These are phyloP conservation scores for Plasmodium berghei DNA, from an alignment of 169 alveolate species.

Conservation along the genomic window DNA sequence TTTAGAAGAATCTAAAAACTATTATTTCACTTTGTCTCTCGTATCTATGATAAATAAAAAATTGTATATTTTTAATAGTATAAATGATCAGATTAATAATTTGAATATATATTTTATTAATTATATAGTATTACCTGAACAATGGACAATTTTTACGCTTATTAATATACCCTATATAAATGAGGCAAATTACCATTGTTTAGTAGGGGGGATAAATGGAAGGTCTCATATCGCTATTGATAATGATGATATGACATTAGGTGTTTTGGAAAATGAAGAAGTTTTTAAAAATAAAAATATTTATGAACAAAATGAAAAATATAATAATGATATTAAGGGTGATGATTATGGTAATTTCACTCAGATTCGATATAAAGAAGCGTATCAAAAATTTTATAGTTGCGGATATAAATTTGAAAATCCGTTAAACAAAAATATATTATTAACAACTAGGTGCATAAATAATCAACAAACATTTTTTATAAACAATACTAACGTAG, in stretches of 20 bases:
- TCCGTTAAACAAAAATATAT: constrained; percentile 18
- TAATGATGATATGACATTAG: constrained; percentile 32
- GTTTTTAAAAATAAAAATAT: neutral
- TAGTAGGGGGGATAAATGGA: constrained; percentile 66
- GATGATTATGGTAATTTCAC: neutral
- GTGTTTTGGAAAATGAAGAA: constrained; percentile 30
- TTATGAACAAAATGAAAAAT: neutral
- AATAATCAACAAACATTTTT: constrained; percentile 56
- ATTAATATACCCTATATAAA: constrained; percentile 32
- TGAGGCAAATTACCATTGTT: constrained; percentile 39
- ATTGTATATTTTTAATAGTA: constrained; percentile 40
- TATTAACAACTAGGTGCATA: constrained; percentile 55
- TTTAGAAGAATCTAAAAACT: constrained; percentile 12
- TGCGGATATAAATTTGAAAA: constrained; percentile 36
- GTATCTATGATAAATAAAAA: constrained; percentile 51
- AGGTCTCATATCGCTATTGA: constrained; percentile 38
- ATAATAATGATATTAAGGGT: neutral
- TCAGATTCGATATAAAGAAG: neutral
- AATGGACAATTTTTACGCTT: constrained; percentile 57
- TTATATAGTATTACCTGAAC: constrained; percentile 23
- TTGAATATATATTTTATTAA: constrained; percentile 34
- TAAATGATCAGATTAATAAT: constrained; percentile 33
- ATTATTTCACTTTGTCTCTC: constrained; percentile 39
- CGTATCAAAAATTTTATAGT: constrained; percentile 22
- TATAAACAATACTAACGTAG: constrained; percentile 40